Evolutionary conservation across 1,284 basidiomycete species (phyloP).

Genomic region (Sanghuangporus weigelae): DNA sequence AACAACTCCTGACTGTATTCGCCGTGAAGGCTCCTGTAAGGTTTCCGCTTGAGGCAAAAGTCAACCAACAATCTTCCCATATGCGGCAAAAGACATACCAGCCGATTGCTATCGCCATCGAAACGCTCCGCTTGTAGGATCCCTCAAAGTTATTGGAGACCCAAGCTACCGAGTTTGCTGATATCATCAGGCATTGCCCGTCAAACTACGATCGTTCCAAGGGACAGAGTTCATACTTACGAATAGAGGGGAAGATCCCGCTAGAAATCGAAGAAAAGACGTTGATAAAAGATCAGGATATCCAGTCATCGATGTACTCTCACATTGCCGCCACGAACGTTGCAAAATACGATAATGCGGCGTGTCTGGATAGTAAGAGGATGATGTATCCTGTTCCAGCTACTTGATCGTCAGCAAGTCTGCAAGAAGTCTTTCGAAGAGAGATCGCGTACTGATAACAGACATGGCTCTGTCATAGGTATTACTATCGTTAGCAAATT

Average conservation of each 20-base stretch:
- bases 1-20: conserved; percentile 32
- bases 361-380: background rate
- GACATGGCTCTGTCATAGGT: conserved; percentile 27
- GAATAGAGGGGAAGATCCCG: conserved; percentile 66
- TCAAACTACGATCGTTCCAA: background rate
- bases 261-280: conserved; percentile 25
- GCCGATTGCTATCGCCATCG: conserved; percentile 62
- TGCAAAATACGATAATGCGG: background rate
- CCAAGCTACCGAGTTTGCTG: conserved; percentile 39
- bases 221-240: conserved; percentile 32
- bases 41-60: conserved; percentile 31
- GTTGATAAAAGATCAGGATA: background rate
- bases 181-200: background rate
- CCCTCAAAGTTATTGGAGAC: conserved; percentile 70
- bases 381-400: background rate
- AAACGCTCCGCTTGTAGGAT: conserved; percentile 69
- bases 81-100: conserved; percentile 22
- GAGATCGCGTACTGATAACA: conserved; percentile 30
- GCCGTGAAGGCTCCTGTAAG: conserved; percentile 42
- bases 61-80: background rate
- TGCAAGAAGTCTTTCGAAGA: no score
- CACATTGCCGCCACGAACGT: conserved; percentile 52
- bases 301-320: conserved; percentile 20
- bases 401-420: background rate
- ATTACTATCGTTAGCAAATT: background rate